Percentiles rank a stretch among this genome's conserved stretches.
phyloP scores from a whole-genome alignment of 345 rosid genomes.

The Trapa bicornis region DNA sequence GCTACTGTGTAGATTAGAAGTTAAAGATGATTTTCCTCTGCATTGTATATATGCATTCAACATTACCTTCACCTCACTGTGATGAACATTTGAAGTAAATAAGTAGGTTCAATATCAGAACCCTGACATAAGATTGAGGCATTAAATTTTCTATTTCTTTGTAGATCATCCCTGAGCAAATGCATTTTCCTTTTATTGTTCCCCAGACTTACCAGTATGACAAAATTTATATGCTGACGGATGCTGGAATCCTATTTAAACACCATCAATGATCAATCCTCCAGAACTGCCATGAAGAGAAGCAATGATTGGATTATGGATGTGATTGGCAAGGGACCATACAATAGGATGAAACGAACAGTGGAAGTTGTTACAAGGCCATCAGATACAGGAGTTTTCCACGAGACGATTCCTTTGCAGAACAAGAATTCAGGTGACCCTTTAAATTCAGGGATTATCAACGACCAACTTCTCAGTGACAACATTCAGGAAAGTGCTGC shows the following conservation, averaged over 20 bases:
- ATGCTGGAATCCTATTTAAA: slow-evolving; percentile 19
- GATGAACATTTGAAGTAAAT: too few species aligned
- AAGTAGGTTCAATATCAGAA: neutral
- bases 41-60: neutral
- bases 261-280: slow-evolving; percentile 14
- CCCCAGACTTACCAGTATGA: slow-evolving; percentile 17
- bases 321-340: slow-evolving; percentile 15
- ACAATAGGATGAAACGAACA: slow-evolving; percentile 36
- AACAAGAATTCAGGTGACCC: slow-evolving; percentile 22
- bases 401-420: slow-evolving; percentile 16
- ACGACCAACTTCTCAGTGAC: slow-evolving; percentile 22
- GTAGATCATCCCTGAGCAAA: neutral
- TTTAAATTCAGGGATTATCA: slow-evolving; percentile 28
- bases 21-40: neutral
- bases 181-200: neutral
- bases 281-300: slow-evolving; percentile 33
- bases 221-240: slow-evolving; percentile 22
- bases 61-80: neutral
- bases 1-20: neutral
- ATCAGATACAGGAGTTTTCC: slow-evolving; percentile 21
- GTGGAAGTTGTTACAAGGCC: slow-evolving; percentile 17
- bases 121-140: neutral
- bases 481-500: slow-evolving; percentile 3
- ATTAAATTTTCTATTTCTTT: neutral
- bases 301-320: slow-evolving; percentile 28